Evolutionary conservation across 805 yeast species (phyloP).

Genomic region (Kregervanrija delftensis): DNA sequence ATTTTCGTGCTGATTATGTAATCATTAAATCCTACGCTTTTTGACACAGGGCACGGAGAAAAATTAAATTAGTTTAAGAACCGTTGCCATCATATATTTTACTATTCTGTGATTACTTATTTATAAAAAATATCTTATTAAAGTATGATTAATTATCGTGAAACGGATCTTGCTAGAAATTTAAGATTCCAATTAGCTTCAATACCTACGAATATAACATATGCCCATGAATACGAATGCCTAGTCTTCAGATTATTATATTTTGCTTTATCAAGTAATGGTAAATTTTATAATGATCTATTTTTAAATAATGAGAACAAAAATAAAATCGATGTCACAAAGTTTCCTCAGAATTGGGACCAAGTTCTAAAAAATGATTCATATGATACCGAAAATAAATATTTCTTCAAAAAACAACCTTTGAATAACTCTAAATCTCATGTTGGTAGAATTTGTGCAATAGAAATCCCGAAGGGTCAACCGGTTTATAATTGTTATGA

Average conservation of each 20-base stretch:
- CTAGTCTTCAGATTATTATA: constrained; percentile 10
- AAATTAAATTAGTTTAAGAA: background rate
- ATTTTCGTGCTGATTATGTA: too few species aligned
- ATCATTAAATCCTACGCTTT: too few species aligned
- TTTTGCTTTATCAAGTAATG: constrained; percentile 11
- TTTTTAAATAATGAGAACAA: constrained; percentile 3
- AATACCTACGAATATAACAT: constrained; percentile 6
- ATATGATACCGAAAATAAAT: constrained; percentile 11
- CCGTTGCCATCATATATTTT: background rate
- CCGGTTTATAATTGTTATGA: constrained; percentile 68
- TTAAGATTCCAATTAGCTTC: constrained; percentile 5
- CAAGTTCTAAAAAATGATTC: constrained; percentile 13
- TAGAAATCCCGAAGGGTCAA: constrained; percentile 52
- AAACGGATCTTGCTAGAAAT: constrained; percentile 3
- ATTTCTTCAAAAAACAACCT: constrained; percentile 17
- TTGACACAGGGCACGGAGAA: too few species aligned
- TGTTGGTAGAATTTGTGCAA: constrained; percentile 61
- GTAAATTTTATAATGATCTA: constrained; percentile 6
- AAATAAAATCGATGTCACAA: background rate
- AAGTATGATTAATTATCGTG: constrained; percentile 4
- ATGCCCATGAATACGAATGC: constrained; percentile 3
- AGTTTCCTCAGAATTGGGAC: constrained; percentile 21
- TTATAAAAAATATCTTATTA: background rate
- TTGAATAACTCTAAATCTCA: constrained; percentile 31
- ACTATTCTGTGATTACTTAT: background rate